phyloP scores from a whole-genome alignment of 306 rosid species.

The Hippophae gyantsensis region DNA sequence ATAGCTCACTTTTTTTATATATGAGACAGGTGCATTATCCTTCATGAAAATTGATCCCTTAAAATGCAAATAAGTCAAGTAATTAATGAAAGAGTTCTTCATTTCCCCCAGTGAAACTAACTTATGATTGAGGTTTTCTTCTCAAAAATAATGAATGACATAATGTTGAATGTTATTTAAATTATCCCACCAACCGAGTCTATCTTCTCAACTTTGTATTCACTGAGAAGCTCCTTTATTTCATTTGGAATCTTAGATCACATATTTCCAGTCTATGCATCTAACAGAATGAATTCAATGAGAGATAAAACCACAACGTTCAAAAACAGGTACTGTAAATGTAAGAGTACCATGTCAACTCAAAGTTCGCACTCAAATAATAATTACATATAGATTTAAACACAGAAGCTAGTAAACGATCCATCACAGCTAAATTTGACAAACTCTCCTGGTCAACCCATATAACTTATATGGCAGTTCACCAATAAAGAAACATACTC shows the following conservation, averaged over 20 bases:
- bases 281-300: slow-evolving; percentile 21
- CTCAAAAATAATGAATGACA: too few relatives aligned
- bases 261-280: slow-evolving; percentile 9
- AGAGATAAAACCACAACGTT: slow-evolving; percentile 28
- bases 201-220: too few relatives aligned
- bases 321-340: slow-evolving; percentile 8
- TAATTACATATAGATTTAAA: slow-evolving; percentile 36
- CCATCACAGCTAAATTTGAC: slow-evolving; percentile 26
- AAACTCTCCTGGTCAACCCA: slow-evolving; percentile 25
- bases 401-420: slow-evolving; percentile 23
- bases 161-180: too few relatives aligned
- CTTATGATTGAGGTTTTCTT: too few relatives aligned
- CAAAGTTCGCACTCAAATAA: slow-evolving; percentile 23
- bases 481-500: slow-evolving; percentile 19
- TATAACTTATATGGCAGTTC: slow-evolving; percentile 8
- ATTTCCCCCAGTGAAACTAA: too few relatives aligned
- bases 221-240: slow-evolving; percentile 12
- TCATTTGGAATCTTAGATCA: slow-evolving; percentile 8
- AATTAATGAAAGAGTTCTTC: too few relatives aligned
- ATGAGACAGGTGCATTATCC: too few relatives aligned
- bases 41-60: too few relatives aligned
- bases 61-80: too few relatives aligned
- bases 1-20: too few relatives aligned
- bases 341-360: slow-evolving; percentile 22
- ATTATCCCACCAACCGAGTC: too few relatives aligned